These are phyloP conservation scores for Coemansia sp. DNA, from an alignment of 192 early-diverging fungal species.

Conservation along the genomic window DNA sequence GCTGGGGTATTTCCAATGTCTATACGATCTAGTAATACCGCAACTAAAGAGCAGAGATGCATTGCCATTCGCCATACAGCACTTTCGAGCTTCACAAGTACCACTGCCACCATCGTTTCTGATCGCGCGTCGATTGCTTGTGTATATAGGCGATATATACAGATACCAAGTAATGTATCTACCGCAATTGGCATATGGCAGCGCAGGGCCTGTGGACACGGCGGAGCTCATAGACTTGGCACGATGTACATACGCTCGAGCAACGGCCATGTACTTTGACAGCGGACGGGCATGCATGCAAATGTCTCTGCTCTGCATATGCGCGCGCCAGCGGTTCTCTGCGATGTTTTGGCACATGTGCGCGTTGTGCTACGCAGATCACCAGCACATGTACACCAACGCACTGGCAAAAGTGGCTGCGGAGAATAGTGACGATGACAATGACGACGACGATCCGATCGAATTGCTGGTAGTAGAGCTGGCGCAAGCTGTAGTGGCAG, in stretches of 20 bases:
- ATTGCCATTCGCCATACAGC: constrained; percentile 3
- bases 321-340: constrained; percentile 28
- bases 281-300: constrained; percentile 34
- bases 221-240: constrained; percentile 18
- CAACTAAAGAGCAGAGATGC: constrained; percentile 4
- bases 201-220: constrained; percentile 19
- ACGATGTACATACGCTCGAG: constrained; percentile 34
- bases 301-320: constrained; percentile 34
- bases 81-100: constrained; percentile 3
- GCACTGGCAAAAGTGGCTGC: constrained; percentile 3
- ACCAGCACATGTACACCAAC: neutral
- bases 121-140: constrained; percentile 34
- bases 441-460: constrained; percentile 22
- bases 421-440: neutral
- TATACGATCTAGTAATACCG: constrained; percentile 16
- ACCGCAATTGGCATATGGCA: constrained; percentile 27
- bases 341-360: constrained; percentile 48
- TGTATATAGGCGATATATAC: constrained; percentile 46
- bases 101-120: constrained; percentile 9
- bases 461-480: constrained; percentile 31
- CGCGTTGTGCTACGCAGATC: constrained; percentile 30
- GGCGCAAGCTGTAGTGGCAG: constrained; percentile 10
- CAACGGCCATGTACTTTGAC: constrained; percentile 34
- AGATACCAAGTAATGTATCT: constrained; percentile 50
- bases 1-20: constrained; percentile 38